Conservation (phyloP, 768 basidiomycete genomes). For the Trametes cubensis region DNA sequence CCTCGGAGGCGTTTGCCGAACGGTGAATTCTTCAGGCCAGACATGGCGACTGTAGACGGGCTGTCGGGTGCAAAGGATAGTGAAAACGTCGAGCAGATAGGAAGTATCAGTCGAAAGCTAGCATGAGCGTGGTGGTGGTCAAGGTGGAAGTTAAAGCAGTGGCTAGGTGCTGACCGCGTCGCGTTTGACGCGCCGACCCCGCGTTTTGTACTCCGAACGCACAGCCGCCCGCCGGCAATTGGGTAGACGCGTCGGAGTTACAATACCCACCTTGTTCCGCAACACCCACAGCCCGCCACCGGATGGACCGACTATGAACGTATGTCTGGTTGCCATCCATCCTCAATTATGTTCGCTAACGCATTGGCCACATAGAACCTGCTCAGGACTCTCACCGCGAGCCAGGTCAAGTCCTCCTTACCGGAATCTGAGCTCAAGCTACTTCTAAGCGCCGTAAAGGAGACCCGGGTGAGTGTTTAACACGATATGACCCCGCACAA, state of each 20-base stretch:
- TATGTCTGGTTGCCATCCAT: slow-evolving; percentile 36
- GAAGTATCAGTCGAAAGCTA: slow-evolving; percentile 27
- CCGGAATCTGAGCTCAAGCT: slow-evolving; percentile 76
- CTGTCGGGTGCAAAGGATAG: slow-evolving; percentile 19
- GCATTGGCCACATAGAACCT: slow-evolving; percentile 64
- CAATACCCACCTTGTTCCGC: slow-evolving; percentile 34
- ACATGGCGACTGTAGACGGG: slow-evolving; percentile 47
- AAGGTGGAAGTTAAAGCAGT: slow-evolving; percentile 13
- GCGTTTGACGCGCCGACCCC: slow-evolving; percentile 27
- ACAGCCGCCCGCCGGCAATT: background rate
- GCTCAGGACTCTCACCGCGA: slow-evolving; percentile 81
- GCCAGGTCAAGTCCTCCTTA: slow-evolving; percentile 62
- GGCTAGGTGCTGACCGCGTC: slow-evolving; percentile 28
- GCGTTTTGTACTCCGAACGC: slow-evolving; percentile 8
- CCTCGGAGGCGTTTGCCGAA: slow-evolving; percentile 84
- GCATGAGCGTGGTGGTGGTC: slow-evolving; percentile 24
- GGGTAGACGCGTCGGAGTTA: slow-evolving; percentile 29
- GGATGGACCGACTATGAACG: slow-evolving; percentile 44
- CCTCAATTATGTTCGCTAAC: slow-evolving; percentile 24
- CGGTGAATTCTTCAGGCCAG: slow-evolving; percentile 80
- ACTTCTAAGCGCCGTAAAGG: slow-evolving; percentile 83
- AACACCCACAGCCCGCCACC: slow-evolving; percentile 31
- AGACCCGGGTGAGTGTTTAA: slow-evolving; percentile 71
- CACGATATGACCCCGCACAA: slow-evolving; percentile 21
- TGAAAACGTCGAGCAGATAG: slow-evolving; percentile 27